phyloP scores from a whole-genome alignment of 2,329 filamentous ascomycete genomes.

The Hypoxylon sp. region DNA sequence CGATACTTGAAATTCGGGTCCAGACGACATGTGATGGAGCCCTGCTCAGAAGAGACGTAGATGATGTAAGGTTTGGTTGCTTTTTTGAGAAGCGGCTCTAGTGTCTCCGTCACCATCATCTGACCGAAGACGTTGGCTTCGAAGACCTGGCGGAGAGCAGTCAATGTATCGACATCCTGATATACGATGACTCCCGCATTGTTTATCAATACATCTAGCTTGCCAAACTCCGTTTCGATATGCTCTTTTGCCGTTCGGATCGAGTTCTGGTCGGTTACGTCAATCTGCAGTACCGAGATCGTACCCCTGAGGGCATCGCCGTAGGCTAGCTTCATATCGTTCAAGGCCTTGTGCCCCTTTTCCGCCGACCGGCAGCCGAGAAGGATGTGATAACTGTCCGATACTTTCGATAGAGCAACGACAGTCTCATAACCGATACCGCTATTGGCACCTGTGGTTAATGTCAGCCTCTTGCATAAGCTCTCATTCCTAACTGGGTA shows the following conservation, averaged over 20 bases:
- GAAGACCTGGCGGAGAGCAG: constrained; percentile 65
- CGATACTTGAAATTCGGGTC: constrained; percentile 41
- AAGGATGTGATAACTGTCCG: constrained; percentile 58
- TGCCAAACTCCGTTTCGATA: constrained; percentile 63
- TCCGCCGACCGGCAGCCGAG: constrained; percentile 57
- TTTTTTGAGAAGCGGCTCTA: constrained; percentile 54
- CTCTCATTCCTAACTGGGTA: not conserved
- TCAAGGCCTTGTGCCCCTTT: constrained; percentile 57
- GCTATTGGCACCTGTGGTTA: constrained; percentile 57
- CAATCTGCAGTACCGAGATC: constrained; percentile 71
- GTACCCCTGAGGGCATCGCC: constrained; percentile 62
- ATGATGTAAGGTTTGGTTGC: constrained; percentile 52
- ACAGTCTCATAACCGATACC: constrained; percentile 64
- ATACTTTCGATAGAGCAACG: constrained; percentile 54
- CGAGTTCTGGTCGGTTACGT: constrained; percentile 72
- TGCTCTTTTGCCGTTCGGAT: constrained; percentile 68
- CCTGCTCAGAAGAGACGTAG: constrained; percentile 55
- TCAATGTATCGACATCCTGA: constrained; percentile 66
- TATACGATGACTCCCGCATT: constrained; percentile 71
- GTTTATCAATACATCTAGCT: constrained; percentile 71
- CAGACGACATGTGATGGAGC: constrained; percentile 52
- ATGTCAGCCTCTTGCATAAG: not conserved
- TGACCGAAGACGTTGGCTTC: constrained; percentile 59
- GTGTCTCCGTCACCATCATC: constrained; percentile 50
- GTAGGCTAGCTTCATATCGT: constrained; percentile 58